phyloP scores from a whole-genome alignment of 2,329 filamentous ascomycete species.

The Scytalidium lignicola region DNA sequence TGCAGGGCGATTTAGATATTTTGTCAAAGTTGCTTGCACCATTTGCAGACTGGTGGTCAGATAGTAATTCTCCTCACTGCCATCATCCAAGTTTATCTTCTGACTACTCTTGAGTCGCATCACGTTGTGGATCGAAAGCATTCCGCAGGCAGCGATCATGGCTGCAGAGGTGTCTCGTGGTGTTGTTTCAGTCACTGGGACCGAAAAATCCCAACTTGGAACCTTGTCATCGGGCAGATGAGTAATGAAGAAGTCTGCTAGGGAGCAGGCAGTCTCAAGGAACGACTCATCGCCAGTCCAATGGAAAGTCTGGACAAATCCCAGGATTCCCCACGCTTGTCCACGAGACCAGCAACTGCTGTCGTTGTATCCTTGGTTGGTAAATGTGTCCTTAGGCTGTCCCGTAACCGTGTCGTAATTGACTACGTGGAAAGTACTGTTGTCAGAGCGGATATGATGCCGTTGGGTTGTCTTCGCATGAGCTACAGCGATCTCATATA shows the following conservation, averaged over 20 bases:
- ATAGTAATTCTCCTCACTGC: slow-evolving; percentile 20
- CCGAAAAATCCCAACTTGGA: slow-evolving; percentile 46
- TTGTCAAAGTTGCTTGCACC: slow-evolving; percentile 18
- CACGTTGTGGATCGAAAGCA: slow-evolving; percentile 31
- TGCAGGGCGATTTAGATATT: slow-evolving; percentile 19
- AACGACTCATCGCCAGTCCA: slow-evolving; percentile 39
- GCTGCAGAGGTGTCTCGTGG: slow-evolving; percentile 34
- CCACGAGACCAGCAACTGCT: slow-evolving; percentile 42
- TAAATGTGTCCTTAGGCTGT: slow-evolving; percentile 33
- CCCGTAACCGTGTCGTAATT: slow-evolving; percentile 39
- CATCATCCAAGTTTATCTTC: neutral
- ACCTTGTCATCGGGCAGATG: slow-evolving; percentile 33
- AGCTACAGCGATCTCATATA: slow-evolving; percentile 30
- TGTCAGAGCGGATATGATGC: slow-evolving; percentile 35
- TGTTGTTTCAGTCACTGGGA: slow-evolving; percentile 25
- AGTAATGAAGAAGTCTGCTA: slow-evolving; percentile 40
- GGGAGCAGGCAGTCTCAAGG: slow-evolving; percentile 35
- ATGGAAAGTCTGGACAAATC: slow-evolving; percentile 40
- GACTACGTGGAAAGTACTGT: slow-evolving; percentile 38
- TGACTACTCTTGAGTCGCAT: slow-evolving; percentile 6
- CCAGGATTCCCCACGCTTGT: slow-evolving; percentile 44
- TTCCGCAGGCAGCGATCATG: slow-evolving; percentile 33
- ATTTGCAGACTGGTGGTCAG: slow-evolving; percentile 24
- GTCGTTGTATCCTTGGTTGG: slow-evolving; percentile 41
- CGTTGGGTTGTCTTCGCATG: slow-evolving; percentile 36